phyloP scores from a whole-genome alignment of 805 yeast species.

The Wickerhamomyces bisporus region DNA sequence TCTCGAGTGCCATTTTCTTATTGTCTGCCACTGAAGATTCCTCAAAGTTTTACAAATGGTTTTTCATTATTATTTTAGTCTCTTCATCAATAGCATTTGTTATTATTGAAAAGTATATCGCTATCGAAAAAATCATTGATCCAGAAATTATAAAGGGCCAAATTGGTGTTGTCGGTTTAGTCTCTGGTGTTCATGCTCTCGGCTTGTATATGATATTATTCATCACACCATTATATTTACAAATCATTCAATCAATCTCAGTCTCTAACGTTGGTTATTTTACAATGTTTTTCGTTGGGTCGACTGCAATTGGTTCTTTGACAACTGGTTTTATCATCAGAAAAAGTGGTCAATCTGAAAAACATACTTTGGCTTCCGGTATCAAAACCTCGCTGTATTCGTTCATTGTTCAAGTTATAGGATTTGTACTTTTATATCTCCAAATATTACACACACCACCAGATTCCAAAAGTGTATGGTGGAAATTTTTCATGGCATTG shows the following conservation, averaged over 20 bases:
- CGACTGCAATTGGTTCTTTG: constrained; percentile 35
- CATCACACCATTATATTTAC: constrained; percentile 37
- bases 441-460: constrained; percentile 12
- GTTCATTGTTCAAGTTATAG: constrained; percentile 15
- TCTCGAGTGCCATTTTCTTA: constrained; percentile 31
- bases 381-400: constrained; percentile 10
- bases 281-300: constrained; percentile 36
- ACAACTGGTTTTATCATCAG: constrained; percentile 31
- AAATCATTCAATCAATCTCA: constrained; percentile 35
- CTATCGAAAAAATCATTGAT: constrained; percentile 37
- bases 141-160: constrained; percentile 33
- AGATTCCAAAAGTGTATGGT: constrained; percentile 3
- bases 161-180: constrained; percentile 32
- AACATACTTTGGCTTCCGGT: constrained; percentile 19
- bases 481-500: constrained; percentile 21
- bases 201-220: constrained; percentile 31
- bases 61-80: constrained; percentile 11
- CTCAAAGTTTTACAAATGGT: constrained; percentile 7
- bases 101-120: constrained; percentile 32
- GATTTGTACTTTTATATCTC: constrained; percentile 12
- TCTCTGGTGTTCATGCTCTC: constrained; percentile 33
- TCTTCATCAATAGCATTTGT: constrained; percentile 20
- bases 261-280: constrained; percentile 35
- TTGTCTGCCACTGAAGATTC: constrained; percentile 24
- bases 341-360: constrained; percentile 17